phyloP scores from a whole-genome alignment of 106 monocot genomes.

The Acorus calamus region DNA sequence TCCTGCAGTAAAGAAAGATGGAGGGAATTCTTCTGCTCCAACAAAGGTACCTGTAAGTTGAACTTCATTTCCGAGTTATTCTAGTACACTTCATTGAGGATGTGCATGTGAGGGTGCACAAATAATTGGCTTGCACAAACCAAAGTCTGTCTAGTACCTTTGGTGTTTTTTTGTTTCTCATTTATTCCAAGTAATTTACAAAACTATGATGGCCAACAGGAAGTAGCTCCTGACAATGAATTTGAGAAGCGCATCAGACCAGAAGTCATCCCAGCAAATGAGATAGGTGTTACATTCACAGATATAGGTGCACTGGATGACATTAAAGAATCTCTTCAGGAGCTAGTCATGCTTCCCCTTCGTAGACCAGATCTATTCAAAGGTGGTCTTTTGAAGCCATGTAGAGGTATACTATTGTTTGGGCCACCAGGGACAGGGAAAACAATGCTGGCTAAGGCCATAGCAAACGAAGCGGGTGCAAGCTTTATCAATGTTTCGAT shows the following conservation, averaged over 20 bases:
- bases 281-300: conserved; percentile 51
- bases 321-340: conserved; percentile 53
- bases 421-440: conserved; percentile 60
- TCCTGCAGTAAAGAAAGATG: conserved; percentile 33
- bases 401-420: conserved; percentile 41
- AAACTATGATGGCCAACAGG: conserved; percentile 3
- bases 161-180: too few relatives aligned
- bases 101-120: too few relatives aligned
- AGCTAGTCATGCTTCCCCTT: conserved; percentile 52
- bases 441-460: conserved; percentile 57
- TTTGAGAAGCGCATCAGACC: conserved; percentile 48
- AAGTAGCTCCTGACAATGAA: conserved; percentile 40
- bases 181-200: too few relatives aligned
- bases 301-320: conserved; percentile 47
- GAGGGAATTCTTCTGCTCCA: conserved; percentile 12
- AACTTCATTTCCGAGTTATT: too few relatives aligned
- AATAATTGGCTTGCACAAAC: too few relatives aligned
- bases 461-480: conserved; percentile 52
- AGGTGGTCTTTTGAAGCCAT: conserved; percentile 47
- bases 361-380: conserved; percentile 50
- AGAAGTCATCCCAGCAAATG: conserved; percentile 45
- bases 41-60: conserved; percentile 41
- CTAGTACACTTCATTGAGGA: too few relatives aligned
- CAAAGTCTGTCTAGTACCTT: too few relatives aligned
- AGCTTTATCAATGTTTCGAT: conserved; percentile 56